Evolutionary conservation across 225 moss, liverwort and hornwort species (phyloP), one percentile per base, ranked within the genome.

Genomic region (Bryoerythrophyllum caledonicum): DNA sequence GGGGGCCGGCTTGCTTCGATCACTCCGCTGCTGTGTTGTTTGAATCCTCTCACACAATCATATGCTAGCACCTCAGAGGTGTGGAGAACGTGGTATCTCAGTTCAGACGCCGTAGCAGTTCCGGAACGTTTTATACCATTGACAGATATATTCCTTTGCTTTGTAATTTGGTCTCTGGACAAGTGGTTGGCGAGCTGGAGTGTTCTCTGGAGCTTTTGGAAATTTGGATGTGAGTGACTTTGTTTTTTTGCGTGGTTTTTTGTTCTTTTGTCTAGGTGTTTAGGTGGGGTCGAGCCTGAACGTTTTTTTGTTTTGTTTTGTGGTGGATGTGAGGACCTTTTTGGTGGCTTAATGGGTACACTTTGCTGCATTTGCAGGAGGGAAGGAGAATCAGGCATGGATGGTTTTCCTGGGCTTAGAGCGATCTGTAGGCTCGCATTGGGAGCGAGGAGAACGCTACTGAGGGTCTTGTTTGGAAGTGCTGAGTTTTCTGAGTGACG

Each of bases 371-470:
- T 57, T 32, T 16, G 52, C 60, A 76, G 83, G 68, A 30, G 51
- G n/a, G 5, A 7, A 41, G 30, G 52, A 19, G 62, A 8, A 62
- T 4, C n/a, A 1, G 40, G 11, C 56, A 43, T 73, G 83, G 63
- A 2, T 34, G 56, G 28, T 38, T 60, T 44, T 15, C 4, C 44
- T 53, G 60, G 35, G 11, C 14, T 16, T 19, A 4, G 40, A 75
- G 37, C 66, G 60, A 71, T 75, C 21, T 23, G 2, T 55, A 3
- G 46, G 35, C 30, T 79, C 34, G 32, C 74, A 44, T 67, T 60
- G 71, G 40, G 28, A 53, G 75, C 21, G 35, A 63, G 71, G 55
- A 55, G 62, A 76, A 58, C n/a, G n/a, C n/a, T 8, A 38, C 2
- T 75, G 59, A 54, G 65, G 38, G 20, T 43, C 19, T 20, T 20